Conservation (phyloP, 306 rosid species). For the Corylus heterophylla region DNA sequence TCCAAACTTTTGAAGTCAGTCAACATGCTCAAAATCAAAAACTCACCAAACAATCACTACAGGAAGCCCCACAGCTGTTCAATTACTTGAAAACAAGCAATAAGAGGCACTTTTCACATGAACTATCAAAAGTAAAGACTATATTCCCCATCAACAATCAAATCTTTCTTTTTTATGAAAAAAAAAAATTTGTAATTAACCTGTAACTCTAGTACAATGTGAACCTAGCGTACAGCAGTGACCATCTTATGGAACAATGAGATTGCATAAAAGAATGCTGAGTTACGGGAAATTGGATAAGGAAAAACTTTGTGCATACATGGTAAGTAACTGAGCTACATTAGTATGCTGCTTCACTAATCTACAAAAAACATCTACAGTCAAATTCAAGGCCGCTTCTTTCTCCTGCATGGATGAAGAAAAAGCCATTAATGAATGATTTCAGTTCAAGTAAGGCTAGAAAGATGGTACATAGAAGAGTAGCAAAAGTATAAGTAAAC, state of each 20-base stretch:
- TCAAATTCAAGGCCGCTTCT: conserved; percentile 92
- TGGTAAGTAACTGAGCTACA: conserved; percentile 88
- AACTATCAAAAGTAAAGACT: background rate
- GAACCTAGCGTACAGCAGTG: background rate
- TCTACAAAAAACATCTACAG: conserved; percentile 97
- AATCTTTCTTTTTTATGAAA: conserved; percentile 1
- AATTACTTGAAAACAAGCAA: conserved; percentile 10
- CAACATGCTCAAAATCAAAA: conserved; percentile 21
- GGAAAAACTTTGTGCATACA: conserved; percentile 54
- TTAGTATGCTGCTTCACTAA: conserved; percentile 89
- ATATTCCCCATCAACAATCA: background rate
- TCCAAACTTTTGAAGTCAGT: conserved; percentile 37
- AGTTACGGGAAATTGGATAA: conserved; percentile 25
- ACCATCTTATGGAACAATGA: conserved; percentile 18
- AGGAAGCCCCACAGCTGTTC: background rate
- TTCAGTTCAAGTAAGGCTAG: conserved; percentile 1
- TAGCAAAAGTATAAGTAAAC: conserved; percentile 4
- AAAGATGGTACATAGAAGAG: conserved; percentile 12
- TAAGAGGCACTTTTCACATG: background rate
- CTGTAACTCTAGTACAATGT: background rate
- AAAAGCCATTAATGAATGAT: conserved; percentile 27
- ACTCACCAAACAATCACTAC: background rate
- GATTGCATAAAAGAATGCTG: conserved; percentile 27
- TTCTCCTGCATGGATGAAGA: conserved; percentile 76
- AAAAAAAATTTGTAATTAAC: background rate